Evolutionary conservation across 148 eudicot genomes (phyloP).

Genomic region (Spergularia bocconei): DNA sequence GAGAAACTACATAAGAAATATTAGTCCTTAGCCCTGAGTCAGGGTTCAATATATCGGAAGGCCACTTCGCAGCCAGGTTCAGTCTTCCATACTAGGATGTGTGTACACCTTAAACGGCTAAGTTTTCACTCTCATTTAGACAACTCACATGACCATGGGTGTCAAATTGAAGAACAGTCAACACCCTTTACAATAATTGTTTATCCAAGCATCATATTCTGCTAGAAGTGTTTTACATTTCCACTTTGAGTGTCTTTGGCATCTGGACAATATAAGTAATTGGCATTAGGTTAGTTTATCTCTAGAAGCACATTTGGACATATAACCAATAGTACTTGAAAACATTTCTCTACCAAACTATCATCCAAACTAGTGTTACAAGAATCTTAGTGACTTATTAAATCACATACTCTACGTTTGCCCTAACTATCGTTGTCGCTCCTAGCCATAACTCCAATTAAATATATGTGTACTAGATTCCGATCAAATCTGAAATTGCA

Average conservation of each 20-base stretch:
- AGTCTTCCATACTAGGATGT: constrained; percentile 52
- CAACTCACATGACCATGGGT: constrained; percentile 61
- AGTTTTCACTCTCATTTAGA: constrained; percentile 34
- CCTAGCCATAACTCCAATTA: too few species aligned
- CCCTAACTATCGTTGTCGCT: too few species aligned
- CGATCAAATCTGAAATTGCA: too few species aligned
- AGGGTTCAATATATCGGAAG: constrained; percentile 41
- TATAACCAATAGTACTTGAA: too few species aligned
- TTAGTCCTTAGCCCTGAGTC: constrained; percentile 74
- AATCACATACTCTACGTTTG: too few species aligned
- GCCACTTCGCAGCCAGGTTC: constrained; percentile 52
- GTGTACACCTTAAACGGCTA: constrained; percentile 69
- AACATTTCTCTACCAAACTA: too few species aligned
- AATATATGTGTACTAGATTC: too few species aligned
- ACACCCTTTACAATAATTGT: constrained; percentile 45
- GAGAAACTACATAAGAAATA: constrained; percentile 59
- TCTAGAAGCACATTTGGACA: constrained; percentile 40
- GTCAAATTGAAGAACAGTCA: constrained; percentile 57
- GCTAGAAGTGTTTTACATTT: constrained; percentile 51
- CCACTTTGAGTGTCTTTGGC: constrained; percentile 34
- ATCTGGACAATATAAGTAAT: constrained; percentile 44
- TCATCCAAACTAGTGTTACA: too few species aligned
- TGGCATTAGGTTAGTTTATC: constrained; percentile 31
- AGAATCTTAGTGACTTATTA: too few species aligned
- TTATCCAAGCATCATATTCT: constrained; percentile 53